Conservation (phyloP, 2,329 filamentous ascomycete species). For the Aspergillus luchuensis region DNA sequence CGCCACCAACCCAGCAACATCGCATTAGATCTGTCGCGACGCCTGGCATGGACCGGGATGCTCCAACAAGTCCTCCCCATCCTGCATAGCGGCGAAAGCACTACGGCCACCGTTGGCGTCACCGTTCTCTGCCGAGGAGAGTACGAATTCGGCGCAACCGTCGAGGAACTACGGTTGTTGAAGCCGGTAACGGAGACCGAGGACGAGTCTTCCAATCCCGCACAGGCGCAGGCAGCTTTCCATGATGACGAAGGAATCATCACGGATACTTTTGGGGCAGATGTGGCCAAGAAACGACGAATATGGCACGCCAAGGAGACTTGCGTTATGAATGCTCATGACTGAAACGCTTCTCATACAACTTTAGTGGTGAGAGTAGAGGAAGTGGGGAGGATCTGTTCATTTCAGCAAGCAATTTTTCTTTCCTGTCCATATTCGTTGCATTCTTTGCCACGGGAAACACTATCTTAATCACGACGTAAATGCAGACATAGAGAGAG, state of each 20-base stretch:
- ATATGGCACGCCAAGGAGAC: conserved; percentile 50
- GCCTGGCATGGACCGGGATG: conserved; percentile 81
- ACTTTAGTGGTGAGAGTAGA: not conserved
- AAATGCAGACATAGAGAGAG: not conserved
- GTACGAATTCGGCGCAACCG: conserved; percentile 76
- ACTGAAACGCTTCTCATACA: conserved; percentile 20
- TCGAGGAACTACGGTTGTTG: conserved; percentile 73
- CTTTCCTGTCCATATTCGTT: not conserved
- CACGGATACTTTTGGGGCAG: conserved; percentile 43
- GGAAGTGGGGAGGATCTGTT: not conserved
- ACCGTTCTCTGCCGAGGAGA: conserved; percentile 76
- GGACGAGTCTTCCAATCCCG: conserved; percentile 13
- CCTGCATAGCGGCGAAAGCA: conserved; percentile 60
- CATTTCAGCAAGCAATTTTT: not conserved
- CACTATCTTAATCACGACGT: not conserved
- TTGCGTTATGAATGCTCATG: conserved; percentile 46
- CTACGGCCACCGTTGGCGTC: conserved; percentile 67
- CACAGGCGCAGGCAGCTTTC: conserved; percentile 8
- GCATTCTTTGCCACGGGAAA: not conserved
- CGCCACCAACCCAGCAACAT: conserved; percentile 70
- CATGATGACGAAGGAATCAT: conserved; percentile 34
- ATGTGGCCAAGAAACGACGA: conserved; percentile 42
- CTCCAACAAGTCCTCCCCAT: conserved; percentile 72
- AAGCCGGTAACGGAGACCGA: conserved; percentile 22
- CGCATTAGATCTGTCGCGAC: conserved; percentile 78